Evolutionary conservation across 805 yeast species (phyloP).

Genomic region (Yarrowia deformans): DNA sequence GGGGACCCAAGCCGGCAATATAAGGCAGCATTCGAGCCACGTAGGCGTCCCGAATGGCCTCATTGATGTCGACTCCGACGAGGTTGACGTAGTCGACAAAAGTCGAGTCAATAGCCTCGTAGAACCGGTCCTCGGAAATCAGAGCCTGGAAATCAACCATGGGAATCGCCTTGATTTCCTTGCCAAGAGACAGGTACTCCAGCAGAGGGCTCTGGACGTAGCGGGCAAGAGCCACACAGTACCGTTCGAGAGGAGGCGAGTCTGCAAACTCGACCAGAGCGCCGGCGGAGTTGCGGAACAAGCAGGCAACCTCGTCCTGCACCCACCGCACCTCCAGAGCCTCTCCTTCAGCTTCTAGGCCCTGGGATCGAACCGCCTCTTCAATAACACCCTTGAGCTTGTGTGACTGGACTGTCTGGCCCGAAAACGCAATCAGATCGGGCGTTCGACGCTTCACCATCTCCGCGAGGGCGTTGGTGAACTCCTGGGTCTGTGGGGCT

Average conservation of each 20-base stretch:
- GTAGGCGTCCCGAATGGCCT: constrained; percentile 79
- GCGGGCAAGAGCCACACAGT: constrained; percentile 88
- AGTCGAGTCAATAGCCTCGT: constrained; percentile 74
- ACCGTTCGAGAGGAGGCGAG: constrained; percentile 78
- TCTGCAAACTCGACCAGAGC: constrained; percentile 84
- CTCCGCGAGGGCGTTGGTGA: constrained; percentile 66
- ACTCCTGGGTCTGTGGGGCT: constrained; percentile 69
- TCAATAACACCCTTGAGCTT: constrained; percentile 61
- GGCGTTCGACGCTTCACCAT: constrained; percentile 73
- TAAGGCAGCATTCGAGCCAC: constrained; percentile 74
- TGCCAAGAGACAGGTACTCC: constrained; percentile 83
- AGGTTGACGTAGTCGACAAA: constrained; percentile 89
- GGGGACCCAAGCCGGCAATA: constrained; percentile 92
- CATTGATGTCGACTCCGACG: constrained; percentile 93
- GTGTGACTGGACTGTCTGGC: constrained; percentile 78
- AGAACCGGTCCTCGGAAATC: constrained; percentile 67
- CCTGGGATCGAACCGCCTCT: constrained; percentile 64
- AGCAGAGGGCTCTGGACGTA: constrained; percentile 91
- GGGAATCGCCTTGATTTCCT: constrained; percentile 71
- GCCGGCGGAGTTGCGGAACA: constrained; percentile 79
- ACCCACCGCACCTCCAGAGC: constrained; percentile 78
- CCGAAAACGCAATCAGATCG: constrained; percentile 89
- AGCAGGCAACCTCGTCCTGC: constrained; percentile 90
- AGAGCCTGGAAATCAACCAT: constrained; percentile 73
- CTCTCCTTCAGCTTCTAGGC: constrained; percentile 53